A percentile compares a stretch with the other conserved stretches of the same genome.
These are phyloP conservation scores for Darksidea phi DNA, from an alignment of 495 filamentous ascomycete species.

Conservation along the genomic window DNA sequence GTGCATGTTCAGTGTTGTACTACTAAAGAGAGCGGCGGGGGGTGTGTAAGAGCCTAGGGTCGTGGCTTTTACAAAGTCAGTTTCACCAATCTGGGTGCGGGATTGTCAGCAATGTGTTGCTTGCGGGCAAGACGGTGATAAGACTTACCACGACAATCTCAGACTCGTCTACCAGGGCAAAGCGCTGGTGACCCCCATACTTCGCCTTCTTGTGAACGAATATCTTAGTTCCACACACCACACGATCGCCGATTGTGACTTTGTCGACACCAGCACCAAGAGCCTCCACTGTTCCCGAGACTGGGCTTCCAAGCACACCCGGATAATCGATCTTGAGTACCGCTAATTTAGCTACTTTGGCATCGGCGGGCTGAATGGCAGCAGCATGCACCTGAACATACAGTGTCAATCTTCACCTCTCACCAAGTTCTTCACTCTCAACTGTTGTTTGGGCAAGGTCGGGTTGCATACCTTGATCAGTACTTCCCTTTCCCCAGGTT, in stretches of 20 bases:
- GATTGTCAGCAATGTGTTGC: background rate
- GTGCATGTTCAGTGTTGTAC: constrained; percentile 11
- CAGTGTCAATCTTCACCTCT: background rate
- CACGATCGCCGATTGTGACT: constrained; percentile 6
- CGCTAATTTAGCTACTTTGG: constrained; percentile 15
- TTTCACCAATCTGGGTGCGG: constrained; percentile 4
- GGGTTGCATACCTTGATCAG: constrained; percentile 8
- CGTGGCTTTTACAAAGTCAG: constrained; percentile 4
- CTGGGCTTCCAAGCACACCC: constrained; percentile 6
- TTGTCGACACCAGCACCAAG: constrained; percentile 6
- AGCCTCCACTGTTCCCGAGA: constrained; percentile 12
- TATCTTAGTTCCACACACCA: constrained; percentile 15
- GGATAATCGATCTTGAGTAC: constrained; percentile 13
- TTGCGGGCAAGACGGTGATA: background rate
- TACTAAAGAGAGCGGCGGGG: constrained; percentile 14
- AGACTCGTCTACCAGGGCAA: constrained; percentile 7
- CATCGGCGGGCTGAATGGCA: constrained; percentile 18
- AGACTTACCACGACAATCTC: constrained; percentile 14
- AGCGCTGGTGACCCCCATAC: constrained; percentile 17
- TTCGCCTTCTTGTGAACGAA: constrained; percentile 22
- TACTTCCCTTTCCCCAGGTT: constrained; percentile 12
- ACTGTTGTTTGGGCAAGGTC: background rate
- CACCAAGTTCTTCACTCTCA: no score
- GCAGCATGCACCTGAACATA: constrained; percentile 5
- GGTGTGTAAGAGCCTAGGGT: constrained; percentile 20